These are phyloP conservation scores for Aspergillus heteromorphus DNA, from an alignment of 495 filamentous ascomycete species.

Conservation along the genomic window DNA sequence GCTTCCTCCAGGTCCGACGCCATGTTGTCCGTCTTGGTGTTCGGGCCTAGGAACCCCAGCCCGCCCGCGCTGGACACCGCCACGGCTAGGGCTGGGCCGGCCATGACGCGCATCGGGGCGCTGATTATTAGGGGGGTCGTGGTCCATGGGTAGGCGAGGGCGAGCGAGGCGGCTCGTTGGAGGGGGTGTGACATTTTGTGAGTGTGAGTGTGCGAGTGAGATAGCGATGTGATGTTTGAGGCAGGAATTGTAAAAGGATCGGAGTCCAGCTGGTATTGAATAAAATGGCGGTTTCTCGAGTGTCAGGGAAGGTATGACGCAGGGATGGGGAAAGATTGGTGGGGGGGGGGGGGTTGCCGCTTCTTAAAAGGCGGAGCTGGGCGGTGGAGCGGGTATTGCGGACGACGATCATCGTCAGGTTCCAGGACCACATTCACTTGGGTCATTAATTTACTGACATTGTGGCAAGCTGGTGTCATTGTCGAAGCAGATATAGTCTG, in stretches of 20 bases:
- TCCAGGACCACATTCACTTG: no score
- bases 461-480: no score
- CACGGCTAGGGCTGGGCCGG: slow-evolving; percentile 52
- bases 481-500: no score
- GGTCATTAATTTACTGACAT: no score
- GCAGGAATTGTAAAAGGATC: background rate
- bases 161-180: slow-evolving; percentile 12
- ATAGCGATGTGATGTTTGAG: background rate
- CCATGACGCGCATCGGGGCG: slow-evolving; percentile 71
- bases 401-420: no score
- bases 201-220: no score
- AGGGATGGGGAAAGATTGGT: background rate
- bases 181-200: background rate
- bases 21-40: slow-evolving; percentile 30
- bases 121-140: slow-evolving; percentile 54
- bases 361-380: no score
- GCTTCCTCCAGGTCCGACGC: slow-evolving; percentile 30
- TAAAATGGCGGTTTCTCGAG: no score
- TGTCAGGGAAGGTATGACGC: background rate
- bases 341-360: background rate
- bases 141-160: slow-evolving; percentile 57
- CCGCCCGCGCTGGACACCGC: slow-evolving; percentile 63
- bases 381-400: background rate
- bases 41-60: slow-evolving; percentile 48
- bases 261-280: no score